Percentiles rank a stretch among this genome's conserved stretches.
These are phyloP conservation scores for Aspergillus diversus DNA, from an alignment of 495 filamentous ascomycete species.

Conservation along the genomic window DNA sequence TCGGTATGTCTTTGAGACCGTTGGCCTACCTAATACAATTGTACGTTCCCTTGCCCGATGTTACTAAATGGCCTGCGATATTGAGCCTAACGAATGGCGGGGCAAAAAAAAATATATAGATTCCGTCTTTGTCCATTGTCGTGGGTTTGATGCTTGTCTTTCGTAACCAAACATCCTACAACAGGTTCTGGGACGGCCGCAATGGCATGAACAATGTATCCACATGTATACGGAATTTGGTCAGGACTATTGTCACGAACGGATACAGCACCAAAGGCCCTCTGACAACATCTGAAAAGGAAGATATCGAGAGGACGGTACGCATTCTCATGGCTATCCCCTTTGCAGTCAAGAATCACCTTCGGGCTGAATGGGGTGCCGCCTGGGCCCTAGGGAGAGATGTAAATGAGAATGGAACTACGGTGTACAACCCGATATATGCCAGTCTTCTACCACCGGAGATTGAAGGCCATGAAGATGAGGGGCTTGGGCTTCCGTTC, in stretches of 20 bases:
- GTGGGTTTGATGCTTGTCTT: conserved; percentile 83
- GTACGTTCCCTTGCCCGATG: conserved; percentile 37
- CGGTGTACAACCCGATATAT: conserved; percentile 62
- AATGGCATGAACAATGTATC: conserved; percentile 60
- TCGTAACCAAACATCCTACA: conserved; percentile 72
- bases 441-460: conserved; percentile 61
- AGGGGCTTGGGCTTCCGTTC: conserved; percentile 66
- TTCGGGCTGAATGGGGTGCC: conserved; percentile 73
- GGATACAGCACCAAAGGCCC: conserved; percentile 38
- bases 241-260: conserved; percentile 57
- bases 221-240: conserved; percentile 66
- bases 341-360: conserved; percentile 76
- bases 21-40: conserved; percentile 67
- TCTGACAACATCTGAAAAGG: conserved; percentile 47
- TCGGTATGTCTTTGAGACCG: conserved; percentile 52
- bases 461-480: conserved; percentile 62
- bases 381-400: conserved; percentile 49
- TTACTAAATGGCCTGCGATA: neutral
- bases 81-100: neutral
- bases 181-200: conserved; percentile 73
- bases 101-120: conserved; percentile 37
- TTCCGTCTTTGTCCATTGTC: conserved; percentile 78
- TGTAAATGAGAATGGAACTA: conserved; percentile 46
- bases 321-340: conserved; percentile 70
- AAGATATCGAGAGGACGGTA: conserved; percentile 62